Evolutionary conservation across 23 red algal genomes (phyloP).

Genomic region (Gracilariopsis chorda): DNA sequence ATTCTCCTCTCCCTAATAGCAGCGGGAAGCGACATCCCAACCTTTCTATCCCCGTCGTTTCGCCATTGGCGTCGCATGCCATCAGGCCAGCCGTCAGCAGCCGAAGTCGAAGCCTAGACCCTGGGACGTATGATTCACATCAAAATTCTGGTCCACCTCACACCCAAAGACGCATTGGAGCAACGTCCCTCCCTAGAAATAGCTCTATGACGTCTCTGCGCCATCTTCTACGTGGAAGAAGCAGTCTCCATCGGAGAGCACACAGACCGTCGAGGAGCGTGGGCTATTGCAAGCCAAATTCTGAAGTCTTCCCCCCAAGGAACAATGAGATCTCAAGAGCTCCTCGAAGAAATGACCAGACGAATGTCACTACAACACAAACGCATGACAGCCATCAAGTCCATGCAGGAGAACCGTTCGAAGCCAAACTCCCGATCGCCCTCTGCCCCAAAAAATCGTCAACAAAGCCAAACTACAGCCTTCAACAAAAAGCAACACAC

Average conservation of each 20-base stretch:
- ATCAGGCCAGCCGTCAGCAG: not conserved
- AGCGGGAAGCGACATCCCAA: not conserved
- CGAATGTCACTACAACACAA: not conserved
- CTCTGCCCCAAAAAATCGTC: not conserved
- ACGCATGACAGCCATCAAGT: not conserved
- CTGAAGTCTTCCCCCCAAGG: not conserved
- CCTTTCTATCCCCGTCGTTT: not conserved
- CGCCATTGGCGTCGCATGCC: not conserved
- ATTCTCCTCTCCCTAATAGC: too few relatives aligned
- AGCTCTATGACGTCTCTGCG: not conserved
- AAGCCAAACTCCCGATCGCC: not conserved
- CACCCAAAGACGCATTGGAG: not conserved
- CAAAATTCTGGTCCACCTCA: not conserved
- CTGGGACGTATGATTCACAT: conserved; percentile 8
- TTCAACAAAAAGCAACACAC: not conserved
- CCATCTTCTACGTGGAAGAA: conserved; percentile 4
- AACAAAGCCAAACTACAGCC: not conserved
- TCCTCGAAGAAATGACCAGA: not conserved
- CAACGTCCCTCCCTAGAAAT: not conserved
- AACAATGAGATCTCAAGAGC: not conserved
- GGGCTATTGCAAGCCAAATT: not conserved
- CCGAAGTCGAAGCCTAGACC: not conserved
- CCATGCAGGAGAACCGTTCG: not conserved
- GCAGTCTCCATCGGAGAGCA: not conserved
- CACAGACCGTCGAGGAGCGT: not conserved